Evolutionary conservation across 345 rosid species (phyloP).

Genomic region (Adansonia digitata): DNA sequence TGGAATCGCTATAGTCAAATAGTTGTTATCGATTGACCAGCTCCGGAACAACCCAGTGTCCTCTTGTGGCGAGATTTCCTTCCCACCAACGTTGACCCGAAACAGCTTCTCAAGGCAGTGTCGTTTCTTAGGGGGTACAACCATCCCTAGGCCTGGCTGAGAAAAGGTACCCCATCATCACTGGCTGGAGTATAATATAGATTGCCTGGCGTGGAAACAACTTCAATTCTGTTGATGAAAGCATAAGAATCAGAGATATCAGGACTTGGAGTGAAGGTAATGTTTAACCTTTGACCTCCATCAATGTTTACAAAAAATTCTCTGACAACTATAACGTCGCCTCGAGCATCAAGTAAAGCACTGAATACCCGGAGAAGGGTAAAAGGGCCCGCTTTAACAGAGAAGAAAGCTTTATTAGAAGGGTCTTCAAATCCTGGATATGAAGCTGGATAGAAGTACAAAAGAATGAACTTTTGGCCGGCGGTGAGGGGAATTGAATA

Average conservation of each 20-base stretch:
- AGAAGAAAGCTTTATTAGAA: slow-evolving; percentile 16
- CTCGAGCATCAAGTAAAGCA: background rate
- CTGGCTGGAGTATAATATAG: background rate
- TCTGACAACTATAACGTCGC: background rate
- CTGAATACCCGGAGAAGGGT: slow-evolving; percentile 27
- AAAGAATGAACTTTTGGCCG: slow-evolving; percentile 21
- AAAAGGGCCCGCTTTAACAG: slow-evolving; percentile 14
- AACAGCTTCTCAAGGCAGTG: slow-evolving; percentile 26
- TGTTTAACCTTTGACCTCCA: background rate
- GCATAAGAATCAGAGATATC: slow-evolving; percentile 9
- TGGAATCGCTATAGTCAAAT: background rate
- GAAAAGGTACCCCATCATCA: background rate
- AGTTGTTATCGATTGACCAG: background rate
- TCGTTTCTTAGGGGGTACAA: accelerated
- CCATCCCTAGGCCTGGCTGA: slow-evolving; percentile 21
- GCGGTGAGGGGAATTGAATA: slow-evolving; percentile 15
- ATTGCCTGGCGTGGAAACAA: slow-evolving; percentile 31
- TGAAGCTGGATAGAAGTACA: slow-evolving; percentile 15
- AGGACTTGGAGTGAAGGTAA: background rate
- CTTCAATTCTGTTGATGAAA: slow-evolving; percentile 33
- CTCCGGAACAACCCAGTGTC: background rate
- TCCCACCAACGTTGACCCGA: slow-evolving; percentile 29
- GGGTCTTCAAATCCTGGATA: slow-evolving; percentile 1
- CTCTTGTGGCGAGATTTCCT: accelerated
- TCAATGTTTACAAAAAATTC: background rate